A percentile compares a stretch with the other conserved stretches of the same genome.
Evolutionary conservation across 495 filamentous ascomycete species (phyloP).

Genomic region (Acidiella bohemica): DNA sequence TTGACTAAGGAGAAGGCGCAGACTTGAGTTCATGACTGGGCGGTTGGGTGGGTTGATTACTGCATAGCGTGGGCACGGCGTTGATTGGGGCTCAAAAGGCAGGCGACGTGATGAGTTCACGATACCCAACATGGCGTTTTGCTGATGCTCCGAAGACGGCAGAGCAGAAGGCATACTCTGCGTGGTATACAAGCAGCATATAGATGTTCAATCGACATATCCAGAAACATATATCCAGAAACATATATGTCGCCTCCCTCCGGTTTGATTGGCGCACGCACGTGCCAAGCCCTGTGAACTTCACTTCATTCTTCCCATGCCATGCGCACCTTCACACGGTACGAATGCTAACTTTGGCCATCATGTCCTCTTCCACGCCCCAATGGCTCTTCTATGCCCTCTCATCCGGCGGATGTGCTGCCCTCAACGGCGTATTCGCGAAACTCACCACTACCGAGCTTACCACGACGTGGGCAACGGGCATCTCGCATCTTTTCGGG

Average conservation of each 20-base stretch:
- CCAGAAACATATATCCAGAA: background rate
- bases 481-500: constrained; percentile 48
- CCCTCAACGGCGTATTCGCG: constrained; percentile 89
- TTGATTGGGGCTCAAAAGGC: too few relatives aligned
- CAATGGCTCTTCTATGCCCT: constrained; percentile 72
- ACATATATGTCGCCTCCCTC: background rate
- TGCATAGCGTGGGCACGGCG: too few relatives aligned
- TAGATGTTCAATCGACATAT: background rate
- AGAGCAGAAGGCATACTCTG: too few relatives aligned
- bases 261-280: background rate
- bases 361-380: constrained; percentile 4
- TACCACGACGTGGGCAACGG: constrained; percentile 53
- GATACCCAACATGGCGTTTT: constrained; percentile 7
- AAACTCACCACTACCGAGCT: constrained; percentile 84
- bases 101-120: background rate
- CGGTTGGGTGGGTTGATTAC: too few relatives aligned
- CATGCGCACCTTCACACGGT: too few relatives aligned
- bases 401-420: constrained; percentile 77
- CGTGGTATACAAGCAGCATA: too few relatives aligned
- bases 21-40: too few relatives aligned
- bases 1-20: constrained; percentile 16
- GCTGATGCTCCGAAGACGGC: too few relatives aligned
- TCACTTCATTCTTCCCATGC: constrained; percentile 1
- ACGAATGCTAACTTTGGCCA: background rate
- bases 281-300: constrained; percentile 3